Base-by-base conservation (phyloP, 169 alveolate species). In the Cryptosporidium baileyi region DNA sequence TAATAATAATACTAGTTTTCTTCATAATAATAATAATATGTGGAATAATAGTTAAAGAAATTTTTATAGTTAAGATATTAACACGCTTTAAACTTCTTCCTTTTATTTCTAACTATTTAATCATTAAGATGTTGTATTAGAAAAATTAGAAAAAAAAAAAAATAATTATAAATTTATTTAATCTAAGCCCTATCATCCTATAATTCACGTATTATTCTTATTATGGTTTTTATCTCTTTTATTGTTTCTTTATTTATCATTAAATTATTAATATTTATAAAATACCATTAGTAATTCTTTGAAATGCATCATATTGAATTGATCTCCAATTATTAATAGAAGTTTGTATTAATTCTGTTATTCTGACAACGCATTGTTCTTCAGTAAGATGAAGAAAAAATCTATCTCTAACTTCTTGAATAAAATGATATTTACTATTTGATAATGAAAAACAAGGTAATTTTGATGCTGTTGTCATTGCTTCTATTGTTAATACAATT, bases 281-380 rank as follows among this genome's bases (percentile, higher is more conserved):
- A 34, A 97, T 97, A n/a, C 98, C 98, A 79, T 96, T 96, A 41
- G 98, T 95, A 40, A 94, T 89, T 62, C 98, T 92, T 92, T 97
- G 99, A 91, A 93, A 97, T 80, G 94, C 94, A 91, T 97, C 99
- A 92, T 97, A 97, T 90, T 96, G 98, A 40, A 94, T 91, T 13
- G 99, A 94, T 43, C 98, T 91, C 95, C 97, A 96, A 90, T 96
- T 97, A 90, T 94, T 93, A 45, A 94, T 91, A 26, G 98, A 94
- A 30, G 92, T 89, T 60, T 96, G 96, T 43, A 97, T 94, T 89
- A 97, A 82, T 61, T 95, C 94, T 54, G 94, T 91, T n/a, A 93
- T 92, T 51, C 91, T 90, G 34, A 89, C 89, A 80, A 92, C 91
- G 63, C 98, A 94, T 65, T 93, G 91, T 30, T 89, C 90, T 44